Conservation (phyloP, 306 rosid genomes). For the Crotalaria pallida region DNA sequence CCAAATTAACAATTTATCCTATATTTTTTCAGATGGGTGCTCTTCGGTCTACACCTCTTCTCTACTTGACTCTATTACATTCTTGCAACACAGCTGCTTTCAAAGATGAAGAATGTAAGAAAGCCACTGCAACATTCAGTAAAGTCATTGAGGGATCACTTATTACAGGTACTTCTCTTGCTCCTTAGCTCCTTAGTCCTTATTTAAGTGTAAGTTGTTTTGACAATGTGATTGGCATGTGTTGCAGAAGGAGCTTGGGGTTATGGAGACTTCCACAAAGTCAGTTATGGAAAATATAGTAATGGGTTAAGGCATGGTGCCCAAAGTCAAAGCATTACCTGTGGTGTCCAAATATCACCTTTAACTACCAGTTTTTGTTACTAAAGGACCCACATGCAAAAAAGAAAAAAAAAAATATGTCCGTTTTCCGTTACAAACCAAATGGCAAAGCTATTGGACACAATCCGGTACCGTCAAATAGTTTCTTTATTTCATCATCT, state of each 20-base stretch:
- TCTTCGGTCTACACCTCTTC: slow-evolving; percentile 42
- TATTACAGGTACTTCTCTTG: slow-evolving; percentile 50
- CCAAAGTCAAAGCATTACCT: too few relatives aligned
- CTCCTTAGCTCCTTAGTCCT: slow-evolving; percentile 22
- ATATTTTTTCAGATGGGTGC: slow-evolving; percentile 57
- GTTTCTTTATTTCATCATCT: too few relatives aligned
- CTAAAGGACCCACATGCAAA: too few relatives aligned
- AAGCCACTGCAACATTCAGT: slow-evolving; percentile 82
- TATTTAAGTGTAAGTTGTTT: background rate
- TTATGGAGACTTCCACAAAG: slow-evolving; percentile 84
- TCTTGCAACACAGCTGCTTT: slow-evolving; percentile 32
- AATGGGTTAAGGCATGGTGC: too few relatives aligned
- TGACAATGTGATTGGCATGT: slow-evolving; percentile 21
- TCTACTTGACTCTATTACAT: slow-evolving; percentile 48
- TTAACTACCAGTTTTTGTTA: too few relatives aligned
- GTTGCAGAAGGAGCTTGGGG: slow-evolving; percentile 99
- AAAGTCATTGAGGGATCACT: slow-evolving; percentile 74
- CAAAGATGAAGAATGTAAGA: slow-evolving; percentile 59
- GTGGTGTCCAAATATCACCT: too few relatives aligned
- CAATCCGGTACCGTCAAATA: too few relatives aligned
- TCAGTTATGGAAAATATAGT: slow-evolving; percentile 68
- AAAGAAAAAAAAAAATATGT: too few relatives aligned
- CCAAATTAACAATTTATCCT: too few relatives aligned
- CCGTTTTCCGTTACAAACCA: too few relatives aligned
- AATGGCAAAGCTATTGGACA: too few relatives aligned